Base-by-base conservation (phyloP, 192 early-diverging fungal genomes). In the Linnemannia elongata region DNA sequence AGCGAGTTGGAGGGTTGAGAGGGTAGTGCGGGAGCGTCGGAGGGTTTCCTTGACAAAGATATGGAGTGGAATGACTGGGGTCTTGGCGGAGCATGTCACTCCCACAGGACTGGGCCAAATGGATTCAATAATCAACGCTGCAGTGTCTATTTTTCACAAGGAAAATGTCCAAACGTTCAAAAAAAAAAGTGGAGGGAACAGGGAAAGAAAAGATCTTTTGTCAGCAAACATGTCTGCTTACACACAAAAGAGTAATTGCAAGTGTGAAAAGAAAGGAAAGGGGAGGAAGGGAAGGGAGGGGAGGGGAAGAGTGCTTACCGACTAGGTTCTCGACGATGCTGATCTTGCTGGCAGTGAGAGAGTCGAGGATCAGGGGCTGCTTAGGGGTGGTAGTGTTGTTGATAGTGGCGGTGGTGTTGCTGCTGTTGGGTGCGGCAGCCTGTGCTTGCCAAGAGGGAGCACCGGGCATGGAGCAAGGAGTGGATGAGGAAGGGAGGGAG, bases 1-100 rank as follows among this genome's bases (percentile, higher is more conserved):
- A 20, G 94, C 91, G 45, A 94, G 90, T 79, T 96, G 94, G 42
- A 96, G 89, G 27, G 93, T 95, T 7, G 94, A 93, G 82, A 93
- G 95, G 66, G 94, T 94, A 4, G 94, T 93, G 72, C 92, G 90
- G 24, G 93, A 94, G 30, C 95, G 92, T 57, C 92, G 88, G 20
- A 96, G 82, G 36, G 95, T 92, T 82, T 94, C 93, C 57, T 91
- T 91, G 82, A 95, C 93, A 77, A 95, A 94, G 70, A 85, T 82
- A 68, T 88, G 84, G 35, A 93, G 88, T 22, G 93, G 92, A 35
- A 93, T 88, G 20, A 91, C 88, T 22, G 88, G 88, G 30, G 83
- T 85, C 77, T 82, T 85, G 30, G 88, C 33, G 1, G 83, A 80
- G 72, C 87, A 83, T 39, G 83, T 89, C 41, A 80, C 80, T 68